These are phyloP conservation scores for Colletotrichum godetiae DNA, from an alignment of 2,329 filamentous ascomycete species.

Conservation along the genomic window DNA sequence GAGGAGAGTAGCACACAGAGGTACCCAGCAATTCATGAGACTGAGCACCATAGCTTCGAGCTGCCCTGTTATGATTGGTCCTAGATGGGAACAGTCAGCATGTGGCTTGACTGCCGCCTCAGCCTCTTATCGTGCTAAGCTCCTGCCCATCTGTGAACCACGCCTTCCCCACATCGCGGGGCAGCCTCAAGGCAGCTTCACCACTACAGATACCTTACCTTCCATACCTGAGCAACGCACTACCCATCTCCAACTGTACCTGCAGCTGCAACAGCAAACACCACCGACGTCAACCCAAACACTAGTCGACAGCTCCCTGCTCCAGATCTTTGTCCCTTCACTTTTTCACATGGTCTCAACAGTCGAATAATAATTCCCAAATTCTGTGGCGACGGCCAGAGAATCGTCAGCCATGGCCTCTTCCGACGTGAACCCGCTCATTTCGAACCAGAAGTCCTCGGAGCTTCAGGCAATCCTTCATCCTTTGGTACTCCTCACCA, in stretches of 20 bases:
- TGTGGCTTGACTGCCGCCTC: constrained; percentile 18
- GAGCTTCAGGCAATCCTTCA: constrained; percentile 89
- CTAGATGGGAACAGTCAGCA: neutral
- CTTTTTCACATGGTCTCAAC: constrained; percentile 5
- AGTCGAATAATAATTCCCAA: neutral
- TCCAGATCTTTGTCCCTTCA: no score
- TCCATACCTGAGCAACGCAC: neutral
- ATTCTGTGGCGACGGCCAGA: constrained; percentile 25
- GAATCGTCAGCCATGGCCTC: constrained; percentile 58
- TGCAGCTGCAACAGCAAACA: neutral
- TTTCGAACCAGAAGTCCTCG: constrained; percentile 74
- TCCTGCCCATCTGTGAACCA: neutral
- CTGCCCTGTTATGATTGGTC: constrained; percentile 3
- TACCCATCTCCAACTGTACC: neutral
- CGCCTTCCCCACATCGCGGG: constrained; percentile 33
- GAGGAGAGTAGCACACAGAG: neutral
- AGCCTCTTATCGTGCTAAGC: constrained; percentile 21
- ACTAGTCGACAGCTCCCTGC: neutral
- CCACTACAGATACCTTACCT: neutral
- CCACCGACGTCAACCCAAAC: neutral
- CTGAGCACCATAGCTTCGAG: neutral
- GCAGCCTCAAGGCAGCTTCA: constrained; percentile 25
- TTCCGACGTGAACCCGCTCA: constrained; percentile 62
- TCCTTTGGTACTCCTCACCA: constrained; percentile 92
- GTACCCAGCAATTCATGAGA: neutral